Base-by-base conservation (phyloP, 2,329 filamentous ascomycete species). In the Fusarium torreyae region DNA sequence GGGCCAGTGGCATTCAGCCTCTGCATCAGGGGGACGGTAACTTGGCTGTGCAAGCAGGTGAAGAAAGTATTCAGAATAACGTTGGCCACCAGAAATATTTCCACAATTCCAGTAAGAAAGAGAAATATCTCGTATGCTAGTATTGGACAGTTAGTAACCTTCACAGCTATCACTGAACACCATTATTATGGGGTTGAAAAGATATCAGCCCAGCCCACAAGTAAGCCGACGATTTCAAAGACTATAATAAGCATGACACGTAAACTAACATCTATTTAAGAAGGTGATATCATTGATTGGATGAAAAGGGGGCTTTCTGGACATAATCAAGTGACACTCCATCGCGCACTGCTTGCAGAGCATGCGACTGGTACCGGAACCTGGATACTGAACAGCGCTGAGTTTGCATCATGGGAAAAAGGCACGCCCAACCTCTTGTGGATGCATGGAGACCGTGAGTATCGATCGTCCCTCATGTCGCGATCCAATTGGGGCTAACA, bases 401-500 rank as follows among this genome's bases (percentile, higher is more conserved):
- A 40, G n/a, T 40, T 40, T 40, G n/a, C 8, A 18, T n/a, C 38
- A 22, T 49, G 45, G 31, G 15, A 22, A 36, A 17, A 36, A 5
- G 31, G 31, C n/a, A 8, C 18, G 11, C 14, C 15, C 7, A 36
- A 24, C 10, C 15, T 49, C 8, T n/a, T 49, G 7, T 49, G 45
- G 45, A 49, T 49, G 45, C 45, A 49, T 22, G 45, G 45, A 36
- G 45, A 49, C 11, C 45, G 45, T 49, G 18, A 33, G 45, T 49
- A 49, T 15, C 31, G 34, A 36, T 22, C n/a, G 9, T 15, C 14
- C 18, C 42, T n/a, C 6, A 26, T 14, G 6, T 17, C 28, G 11
- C 15, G 15, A 18, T 17, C 7, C 5, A 22, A 20, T 9, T n/a
- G 8, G 28, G 11, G 10, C 31, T 49, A 15, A 49, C n/a, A 15